phyloP scores from a whole-genome alignment of 352 stramenopile species.

The Aphanomyces cochlioides region DNA sequence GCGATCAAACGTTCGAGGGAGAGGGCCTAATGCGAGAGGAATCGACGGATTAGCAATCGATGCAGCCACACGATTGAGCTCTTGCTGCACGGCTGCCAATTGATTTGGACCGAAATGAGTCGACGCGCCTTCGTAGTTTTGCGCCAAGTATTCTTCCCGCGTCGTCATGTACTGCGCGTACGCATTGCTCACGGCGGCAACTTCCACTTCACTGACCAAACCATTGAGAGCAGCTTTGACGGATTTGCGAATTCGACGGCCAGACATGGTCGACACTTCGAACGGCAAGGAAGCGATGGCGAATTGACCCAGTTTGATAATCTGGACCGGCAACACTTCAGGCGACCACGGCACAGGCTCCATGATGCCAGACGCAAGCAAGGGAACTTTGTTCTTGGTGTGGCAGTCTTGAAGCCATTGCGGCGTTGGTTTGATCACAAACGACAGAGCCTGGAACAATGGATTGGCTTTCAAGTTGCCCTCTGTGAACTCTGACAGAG shows the following conservation, averaged over 20 bases:
- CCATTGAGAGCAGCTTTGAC: slow-evolving; percentile 35
- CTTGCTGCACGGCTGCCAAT: slow-evolving; percentile 51
- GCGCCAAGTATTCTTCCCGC: slow-evolving; percentile 51
- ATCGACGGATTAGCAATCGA: slow-evolving; percentile 36
- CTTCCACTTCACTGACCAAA: slow-evolving; percentile 46
- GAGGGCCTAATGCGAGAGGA: slow-evolving; percentile 37
- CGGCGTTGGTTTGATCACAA: slow-evolving; percentile 37
- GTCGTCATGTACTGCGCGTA: slow-evolving; percentile 69
- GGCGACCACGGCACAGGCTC: slow-evolving; percentile 44
- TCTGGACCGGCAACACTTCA: slow-evolving; percentile 49
- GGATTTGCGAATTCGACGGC: slow-evolving; percentile 42
- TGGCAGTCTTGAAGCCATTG: slow-evolving; percentile 47
- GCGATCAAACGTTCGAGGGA: slow-evolving; percentile 41
- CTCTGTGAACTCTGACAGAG: slow-evolving; percentile 37
- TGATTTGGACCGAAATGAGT: slow-evolving; percentile 70
- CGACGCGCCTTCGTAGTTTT: slow-evolving; percentile 70
- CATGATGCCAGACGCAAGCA: slow-evolving; percentile 44
- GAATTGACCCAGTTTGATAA: slow-evolving; percentile 53
- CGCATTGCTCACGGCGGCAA: slow-evolving; percentile 50
- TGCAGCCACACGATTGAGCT: slow-evolving; percentile 41
- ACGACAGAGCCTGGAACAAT: slow-evolving; percentile 34
- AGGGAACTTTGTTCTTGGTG: slow-evolving; percentile 38
- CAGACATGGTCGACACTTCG: slow-evolving; percentile 60
- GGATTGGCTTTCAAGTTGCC: slow-evolving; percentile 39
- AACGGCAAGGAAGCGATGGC: slow-evolving; percentile 51